Percentiles rank a stretch among this genome's conserved stretches.
These are phyloP conservation scores for Citrus sinensis DNA, from an alignment of 345 rosid species.

Conservation along the genomic window DVS_A1.0 CM039163.1:1202001-1202500, in stretches of 20 bases:
- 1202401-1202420: background rate
- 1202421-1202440: background rate
- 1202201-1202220: constrained; percentile 81
- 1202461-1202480: background rate
- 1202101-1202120: background rate
- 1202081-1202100: background rate
- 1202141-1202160: constrained; percentile 2
- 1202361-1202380: background rate
- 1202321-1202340: constrained; percentile 10
- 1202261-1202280: constrained; percentile 53
- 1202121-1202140: background rate
- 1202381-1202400: constrained; percentile 5
- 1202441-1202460: background rate
- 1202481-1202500: background rate
- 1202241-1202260: constrained; percentile 44
- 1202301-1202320: constrained; percentile 58
- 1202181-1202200: constrained; percentile 64
- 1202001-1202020: background rate
- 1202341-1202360: background rate
- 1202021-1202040: background rate
- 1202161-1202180: background rate
- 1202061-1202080: background rate
- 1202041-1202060: background rate
- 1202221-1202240: constrained; percentile 75
- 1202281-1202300: constrained; percentile 48